Evolutionary conservation across 2,329 filamentous ascomycete species (phyloP).

Genomic region (Dactylellina haptotyla): DNA sequence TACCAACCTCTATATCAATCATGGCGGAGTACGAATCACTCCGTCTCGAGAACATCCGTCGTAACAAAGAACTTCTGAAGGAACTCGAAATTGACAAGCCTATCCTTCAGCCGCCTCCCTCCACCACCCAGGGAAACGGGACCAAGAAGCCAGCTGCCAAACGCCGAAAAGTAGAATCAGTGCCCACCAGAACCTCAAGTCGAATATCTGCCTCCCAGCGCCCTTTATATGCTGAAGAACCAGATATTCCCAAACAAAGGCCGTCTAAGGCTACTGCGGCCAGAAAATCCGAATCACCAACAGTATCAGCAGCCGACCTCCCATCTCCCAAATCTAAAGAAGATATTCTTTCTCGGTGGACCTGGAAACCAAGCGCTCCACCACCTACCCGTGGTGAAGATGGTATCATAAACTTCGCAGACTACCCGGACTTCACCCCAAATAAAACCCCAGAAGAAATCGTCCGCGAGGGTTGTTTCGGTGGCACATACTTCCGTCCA

Average conservation of each 20-base stretch:
- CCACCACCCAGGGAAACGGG: conserved; percentile 6
- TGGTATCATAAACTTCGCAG: conserved; percentile 65
- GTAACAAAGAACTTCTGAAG: conserved; percentile 65
- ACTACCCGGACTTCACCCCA: conserved; percentile 64
- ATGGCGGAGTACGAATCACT: conserved; percentile 65
- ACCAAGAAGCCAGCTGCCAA: conserved; percentile 59
- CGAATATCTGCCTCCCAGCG: conserved; percentile 63
- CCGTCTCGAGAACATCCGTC: conserved; percentile 65
- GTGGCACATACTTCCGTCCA: conserved; percentile 67
- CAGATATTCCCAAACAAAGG: conserved; percentile 13
- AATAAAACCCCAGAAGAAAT: conserved; percentile 68
- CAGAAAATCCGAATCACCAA: conserved; percentile 39
- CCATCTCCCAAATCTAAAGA: too few species aligned
- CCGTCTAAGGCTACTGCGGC: neutral
- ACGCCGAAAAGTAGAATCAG: conserved; percentile 61
- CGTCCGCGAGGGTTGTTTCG: conserved; percentile 67
- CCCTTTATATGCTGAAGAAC: conserved; percentile 62
- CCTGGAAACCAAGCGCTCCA: conserved; percentile 62
- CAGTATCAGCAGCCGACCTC: conserved; percentile 41
- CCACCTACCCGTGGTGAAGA: conserved; percentile 62
- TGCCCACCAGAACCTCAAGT: conserved; percentile 64
- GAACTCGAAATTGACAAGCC: conserved; percentile 64
- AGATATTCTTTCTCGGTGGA: too few species aligned
- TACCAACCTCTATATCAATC: neutral
- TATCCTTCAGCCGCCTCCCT: conserved; percentile 55